These are phyloP conservation scores for Capsicum chinense DNA, from an alignment of 257 asterid species.

Conservation along the genomic window DNA sequence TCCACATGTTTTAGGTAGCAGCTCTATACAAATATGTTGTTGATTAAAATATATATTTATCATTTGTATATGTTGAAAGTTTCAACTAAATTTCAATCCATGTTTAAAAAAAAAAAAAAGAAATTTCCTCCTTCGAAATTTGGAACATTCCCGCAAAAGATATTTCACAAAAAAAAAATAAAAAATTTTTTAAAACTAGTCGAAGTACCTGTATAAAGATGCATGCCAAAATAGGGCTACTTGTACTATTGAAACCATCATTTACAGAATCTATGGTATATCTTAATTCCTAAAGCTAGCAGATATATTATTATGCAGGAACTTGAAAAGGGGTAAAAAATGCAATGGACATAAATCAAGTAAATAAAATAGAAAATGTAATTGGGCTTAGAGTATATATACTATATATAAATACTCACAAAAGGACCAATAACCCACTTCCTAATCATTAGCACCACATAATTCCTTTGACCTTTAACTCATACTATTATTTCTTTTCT, in stretches of 20 bases:
- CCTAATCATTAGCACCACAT: conserved; percentile 27
- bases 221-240: not conserved
- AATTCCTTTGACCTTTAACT: not conserved
- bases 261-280: conserved; percentile 21
- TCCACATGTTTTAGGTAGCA: no score
- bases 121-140: not conserved
- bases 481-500: not conserved
- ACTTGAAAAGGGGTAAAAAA: not conserved
- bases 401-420: not conserved
- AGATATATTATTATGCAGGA: not conserved
- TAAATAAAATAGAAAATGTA: not conserved
- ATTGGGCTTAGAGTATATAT: not conserved
- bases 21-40: no score
- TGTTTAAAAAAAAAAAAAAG: no score
- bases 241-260: not conserved
- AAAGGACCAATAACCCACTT: conserved; percentile 1
- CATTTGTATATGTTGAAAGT: no score
- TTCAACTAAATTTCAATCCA: not conserved
- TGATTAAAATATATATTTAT: no score
- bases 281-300: not conserved
- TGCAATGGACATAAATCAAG: not conserved
- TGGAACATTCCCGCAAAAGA: no score
- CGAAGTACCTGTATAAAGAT: not conserved
- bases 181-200: no score
- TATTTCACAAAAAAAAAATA: no score